Percentiles rank a stretch among this genome's conserved stretches.
These are phyloP conservation scores for Aegilops umbellulata DNA, from an alignment of 176 grass and related monocot genomes.

Conservation along the genomic window DNA sequence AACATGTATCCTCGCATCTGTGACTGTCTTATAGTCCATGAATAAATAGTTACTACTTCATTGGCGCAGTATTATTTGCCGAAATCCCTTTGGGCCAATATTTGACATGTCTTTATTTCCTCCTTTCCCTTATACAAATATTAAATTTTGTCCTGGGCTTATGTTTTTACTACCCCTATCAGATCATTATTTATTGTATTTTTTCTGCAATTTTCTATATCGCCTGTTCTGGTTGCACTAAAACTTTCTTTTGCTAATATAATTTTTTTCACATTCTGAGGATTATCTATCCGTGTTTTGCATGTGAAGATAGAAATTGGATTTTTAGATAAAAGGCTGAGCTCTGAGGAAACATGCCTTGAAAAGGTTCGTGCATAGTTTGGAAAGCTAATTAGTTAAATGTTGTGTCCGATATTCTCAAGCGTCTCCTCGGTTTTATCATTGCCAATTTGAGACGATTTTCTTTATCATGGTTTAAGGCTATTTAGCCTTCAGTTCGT, in stretches of 20 bases:
- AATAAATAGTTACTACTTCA: background rate
- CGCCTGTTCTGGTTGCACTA: background rate
- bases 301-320: background rate
- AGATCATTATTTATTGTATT: background rate
- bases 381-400: background rate
- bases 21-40: background rate
- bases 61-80: background rate
- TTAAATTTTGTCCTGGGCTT: too few species aligned
- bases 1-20: background rate
- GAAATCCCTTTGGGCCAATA: too few species aligned
- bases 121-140: too few species aligned
- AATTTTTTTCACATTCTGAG: too few species aligned
- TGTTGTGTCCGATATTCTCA: background rate
- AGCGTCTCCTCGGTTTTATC: background rate
- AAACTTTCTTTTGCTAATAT: background rate
- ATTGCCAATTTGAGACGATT: background rate
- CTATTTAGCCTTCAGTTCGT: background rate
- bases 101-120: too few species aligned
- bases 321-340: background rate
- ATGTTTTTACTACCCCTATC: slow-evolving; percentile 43
- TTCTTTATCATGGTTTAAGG: background rate
- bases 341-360: background rate
- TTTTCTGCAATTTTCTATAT: background rate
- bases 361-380: background rate
- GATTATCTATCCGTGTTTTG: too few species aligned